Conservation (phyloP, 2,329 filamentous ascomycete species). For the Zymoseptoria pseudotritici region DNA sequence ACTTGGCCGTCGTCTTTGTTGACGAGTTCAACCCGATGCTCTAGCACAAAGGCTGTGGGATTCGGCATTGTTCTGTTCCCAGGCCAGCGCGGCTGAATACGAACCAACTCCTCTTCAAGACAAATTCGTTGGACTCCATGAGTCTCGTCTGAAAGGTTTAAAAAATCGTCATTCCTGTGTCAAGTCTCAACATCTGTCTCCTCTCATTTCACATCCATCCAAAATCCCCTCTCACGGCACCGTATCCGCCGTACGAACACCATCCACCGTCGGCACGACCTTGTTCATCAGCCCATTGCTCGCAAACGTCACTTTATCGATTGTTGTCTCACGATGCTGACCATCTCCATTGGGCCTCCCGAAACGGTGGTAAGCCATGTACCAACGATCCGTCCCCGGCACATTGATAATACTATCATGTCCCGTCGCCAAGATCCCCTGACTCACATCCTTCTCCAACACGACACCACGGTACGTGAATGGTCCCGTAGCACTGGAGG, state of each 20-base stretch:
- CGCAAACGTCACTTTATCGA: constrained; percentile 36
- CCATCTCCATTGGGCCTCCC: constrained; percentile 41
- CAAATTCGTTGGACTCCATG: too few species aligned
- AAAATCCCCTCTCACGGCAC: background rate
- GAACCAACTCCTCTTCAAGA: too few species aligned
- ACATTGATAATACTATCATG: constrained; percentile 42
- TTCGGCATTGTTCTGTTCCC: too few species aligned
- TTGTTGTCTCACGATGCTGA: constrained; percentile 37
- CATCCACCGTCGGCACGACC: constrained; percentile 33
- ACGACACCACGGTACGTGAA: constrained; percentile 42
- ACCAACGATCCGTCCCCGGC: constrained; percentile 44
- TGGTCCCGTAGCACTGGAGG: constrained; percentile 33
- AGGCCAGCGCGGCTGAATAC: too few species aligned
- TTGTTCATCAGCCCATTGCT: constrained; percentile 32
- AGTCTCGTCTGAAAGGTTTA: too few species aligned
- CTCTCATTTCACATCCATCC: too few species aligned
- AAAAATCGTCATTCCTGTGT: background rate
- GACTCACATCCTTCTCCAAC: constrained; percentile 35
- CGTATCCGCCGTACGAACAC: constrained; percentile 5
- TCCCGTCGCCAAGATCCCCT: constrained; percentile 42
- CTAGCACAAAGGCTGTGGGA: too few species aligned
- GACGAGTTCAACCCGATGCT: too few species aligned
- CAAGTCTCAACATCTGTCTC: background rate
- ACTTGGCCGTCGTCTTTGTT: too few species aligned
- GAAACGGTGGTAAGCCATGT: constrained; percentile 45